Percentiles rank a stretch among this genome's conserved stretches.
Evolutionary conservation across 1,284 basidiomycete genomes (phyloP).

Genomic region (Ustilago vetiveriae): DNA sequence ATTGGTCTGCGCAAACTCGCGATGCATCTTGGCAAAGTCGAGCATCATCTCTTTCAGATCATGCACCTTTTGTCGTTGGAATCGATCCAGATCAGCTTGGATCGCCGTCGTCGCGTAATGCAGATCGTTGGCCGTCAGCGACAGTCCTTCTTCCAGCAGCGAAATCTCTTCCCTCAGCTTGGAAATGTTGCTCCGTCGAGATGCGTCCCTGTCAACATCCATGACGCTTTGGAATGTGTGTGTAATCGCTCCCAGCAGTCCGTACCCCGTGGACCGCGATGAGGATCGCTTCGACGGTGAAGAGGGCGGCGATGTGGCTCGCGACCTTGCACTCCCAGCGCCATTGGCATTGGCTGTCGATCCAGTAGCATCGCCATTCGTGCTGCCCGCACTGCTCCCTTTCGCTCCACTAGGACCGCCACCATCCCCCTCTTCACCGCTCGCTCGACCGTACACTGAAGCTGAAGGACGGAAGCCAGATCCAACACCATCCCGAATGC

Average conservation of each 20-base stretch:
- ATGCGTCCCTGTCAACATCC: conserved; percentile 96
- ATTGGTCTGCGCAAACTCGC: conserved; percentile 82
- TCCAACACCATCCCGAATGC: conserved; percentile 44
- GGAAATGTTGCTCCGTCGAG: conserved; percentile 87
- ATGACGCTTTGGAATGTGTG: conserved; percentile 97
- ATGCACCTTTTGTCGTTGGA: conserved; percentile 97
- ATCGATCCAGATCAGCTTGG: conserved; percentile 95
- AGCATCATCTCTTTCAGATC: conserved; percentile 92
- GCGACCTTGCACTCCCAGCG: conserved; percentile 6
- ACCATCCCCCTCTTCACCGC: conserved; percentile 18
- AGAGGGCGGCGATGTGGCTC: conserved; percentile 25
- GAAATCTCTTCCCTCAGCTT: conserved; percentile 91
- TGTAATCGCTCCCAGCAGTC: conserved; percentile 87
- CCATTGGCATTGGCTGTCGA: conserved; percentile 1
- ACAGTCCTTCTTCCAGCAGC: conserved; percentile 60
- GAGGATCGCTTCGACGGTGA: conserved; percentile 41
- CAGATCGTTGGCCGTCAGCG: conserved; percentile 71
- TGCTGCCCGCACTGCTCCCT: background rate
- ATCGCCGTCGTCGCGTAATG: conserved; percentile 95
- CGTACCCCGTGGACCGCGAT: conserved; percentile 67
- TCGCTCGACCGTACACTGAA: conserved; percentile 33
- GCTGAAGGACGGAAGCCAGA: conserved; percentile 30
- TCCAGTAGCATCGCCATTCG: background rate
- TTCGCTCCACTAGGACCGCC: background rate
- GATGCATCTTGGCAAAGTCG: conserved; percentile 85